Evolutionary conservation across 331 rosid species (phyloP), one percentile per base, ranked within the genome.

Genomic region (Cydonia oblonga): DNA sequence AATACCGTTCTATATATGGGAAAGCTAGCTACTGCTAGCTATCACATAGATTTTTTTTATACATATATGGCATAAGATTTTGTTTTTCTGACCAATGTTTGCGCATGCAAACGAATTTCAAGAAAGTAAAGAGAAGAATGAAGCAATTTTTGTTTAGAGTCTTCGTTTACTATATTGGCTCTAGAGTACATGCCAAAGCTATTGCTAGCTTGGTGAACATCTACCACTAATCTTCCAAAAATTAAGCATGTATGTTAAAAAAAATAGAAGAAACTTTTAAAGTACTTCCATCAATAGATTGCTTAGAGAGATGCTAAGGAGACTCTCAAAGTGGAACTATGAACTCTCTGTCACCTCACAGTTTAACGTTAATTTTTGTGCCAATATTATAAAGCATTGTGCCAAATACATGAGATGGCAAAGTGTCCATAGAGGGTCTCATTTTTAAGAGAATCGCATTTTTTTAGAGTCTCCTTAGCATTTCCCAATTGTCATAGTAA

Each of bases 101-200:
- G 83, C 90, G 90, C 96, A 84, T 87, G 90, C 92, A 86, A 80
- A 82, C 89, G 65, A 56, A 67, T 80, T 79, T 80, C 89, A 54
- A 86, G 81, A 87, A 89, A 81, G 85, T 72, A 64, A 32, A 64
- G 49, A 64, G 68, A 8, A 38, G 49, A 32, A 64, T 32, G 68
- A 19, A 42, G 12, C 11, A 32, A 1, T 0, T 29, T 59, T 25
- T 6, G 15, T 5, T 56, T 23, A 60, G 57, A 62, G 49, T 49
- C 73, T 69, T 16, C 29, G 58, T 53, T 53, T 53, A 53, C 58
- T 53, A 53, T 8, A 53, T 8, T n/a, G 58, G 24, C 5, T 38
- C 42, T 46, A 5, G 9, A 7, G 59, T 53, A 9, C 59, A 53
- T 53, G 61, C 6, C 61, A 10, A 54, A 56, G 28, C 71, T 44